Evolutionary conservation across 75 land plant species (phyloP).

Genomic region (Picea glauca): DNA sequence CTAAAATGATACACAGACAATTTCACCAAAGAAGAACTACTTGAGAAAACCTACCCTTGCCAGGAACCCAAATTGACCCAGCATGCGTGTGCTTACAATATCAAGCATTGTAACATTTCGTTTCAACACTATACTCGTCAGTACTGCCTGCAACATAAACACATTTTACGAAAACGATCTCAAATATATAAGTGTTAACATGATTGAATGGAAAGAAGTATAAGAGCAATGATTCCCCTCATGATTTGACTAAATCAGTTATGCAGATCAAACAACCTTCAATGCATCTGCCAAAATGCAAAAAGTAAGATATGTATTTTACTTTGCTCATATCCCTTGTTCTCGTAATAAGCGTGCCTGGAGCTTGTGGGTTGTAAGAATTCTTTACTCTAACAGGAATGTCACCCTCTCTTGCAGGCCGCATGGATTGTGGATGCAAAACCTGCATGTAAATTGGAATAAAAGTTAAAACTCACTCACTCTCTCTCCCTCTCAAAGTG

Average conservation of each 20-base stretch:
- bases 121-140: conserved; percentile 91
- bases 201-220: neutral
- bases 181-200: neutral
- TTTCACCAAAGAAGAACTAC: no score
- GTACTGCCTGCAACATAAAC: conserved; percentile 46
- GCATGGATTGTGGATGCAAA: conserved; percentile 96
- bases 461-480: neutral
- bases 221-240: neutral
- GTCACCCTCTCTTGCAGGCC: conserved; percentile 90
- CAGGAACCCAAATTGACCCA: conserved; percentile 95
- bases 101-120: conserved; percentile 94
- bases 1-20: no score
- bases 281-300: neutral
- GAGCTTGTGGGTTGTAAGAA: conserved; percentile 90
- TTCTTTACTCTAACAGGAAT: conserved; percentile 98
- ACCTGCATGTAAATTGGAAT: conserved; percentile 48
- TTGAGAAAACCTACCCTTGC: conserved; percentile 59
- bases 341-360: conserved; percentile 86
- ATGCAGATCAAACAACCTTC: neutral
- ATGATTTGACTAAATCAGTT: neutral
- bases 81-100: conserved; percentile 97
- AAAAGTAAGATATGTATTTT: conserved; percentile 3
- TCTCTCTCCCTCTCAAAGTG: no score
- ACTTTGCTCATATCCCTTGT: conserved; percentile 90
- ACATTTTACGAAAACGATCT: neutral